Base-by-base conservation (phyloP, 495 filamentous ascomycete species). In the Hypoxylon trugodes region DNA sequence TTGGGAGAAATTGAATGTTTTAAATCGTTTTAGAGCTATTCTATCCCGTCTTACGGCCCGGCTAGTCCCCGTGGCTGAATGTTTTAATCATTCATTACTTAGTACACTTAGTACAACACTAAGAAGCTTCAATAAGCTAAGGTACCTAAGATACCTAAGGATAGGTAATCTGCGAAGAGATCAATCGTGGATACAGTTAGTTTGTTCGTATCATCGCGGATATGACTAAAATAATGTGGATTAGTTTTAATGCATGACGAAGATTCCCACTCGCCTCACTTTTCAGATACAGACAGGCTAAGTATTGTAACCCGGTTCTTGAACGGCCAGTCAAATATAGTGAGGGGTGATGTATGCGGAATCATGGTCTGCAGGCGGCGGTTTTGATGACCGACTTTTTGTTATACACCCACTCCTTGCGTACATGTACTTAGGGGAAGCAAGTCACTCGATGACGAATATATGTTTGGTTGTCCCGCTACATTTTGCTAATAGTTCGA, bases 391-490 rank as follows among this genome's bases (percentile, higher is more conserved):
- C n/a, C n/a, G n/a, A n/a, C n/a, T n/a, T n/a, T n/a, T n/a, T n/a
- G n/a, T n/a, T n/a, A n/a, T n/a, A n/a, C n/a, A n/a, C n/a, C n/a
- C n/a, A n/a, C n/a, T n/a, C n/a, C n/a, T n/a, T n/a, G n/a, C n/a
- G n/a, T n/a, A n/a, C n/a, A n/a, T n/a, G n/a, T n/a, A n/a, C n/a
- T n/a, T n/a, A n/a, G n/a, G n/a, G n/a, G n/a, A n/a, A n/a, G n/a
- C n/a, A n/a, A n/a, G n/a, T n/a, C n/a, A n/a, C n/a, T n/a, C 16
- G 12, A 37, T 50, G 47, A 50, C 47, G 47, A 37, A 49, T 35
- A 21, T 19, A 4, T 25, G 12, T 15, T 22, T 36, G 8, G 36
- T 7, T 40, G n/a, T 40, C 3, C 10, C 7, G n/a, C n/a, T n/a
- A n/a, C 13, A 1, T 8, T 22, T 22, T 13, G 15, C 48, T 12